A percentile compares a stretch with the other conserved stretches of the same genome.
Conservation (phyloP, 805 yeast genomes). For the Kodamaea jinghongensis region DNA sequence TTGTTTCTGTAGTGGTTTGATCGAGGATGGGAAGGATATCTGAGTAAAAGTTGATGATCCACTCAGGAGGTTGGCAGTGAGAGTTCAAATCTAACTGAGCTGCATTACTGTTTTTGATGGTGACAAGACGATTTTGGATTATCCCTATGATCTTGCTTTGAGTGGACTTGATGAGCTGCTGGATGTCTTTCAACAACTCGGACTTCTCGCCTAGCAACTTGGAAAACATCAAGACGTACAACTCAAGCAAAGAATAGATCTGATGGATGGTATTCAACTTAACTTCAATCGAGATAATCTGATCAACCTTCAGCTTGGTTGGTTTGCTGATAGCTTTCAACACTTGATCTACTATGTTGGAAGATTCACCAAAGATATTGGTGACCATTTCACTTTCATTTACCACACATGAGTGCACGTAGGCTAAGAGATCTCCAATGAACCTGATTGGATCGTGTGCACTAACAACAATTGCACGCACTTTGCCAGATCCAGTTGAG, state of each 20-base stretch:
- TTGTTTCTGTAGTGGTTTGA: constrained; percentile 29
- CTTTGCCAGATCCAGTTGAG: not conserved
- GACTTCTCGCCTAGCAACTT: constrained; percentile 33
- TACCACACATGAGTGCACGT: constrained; percentile 79
- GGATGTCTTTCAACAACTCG: constrained; percentile 23
- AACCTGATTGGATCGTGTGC: constrained; percentile 81
- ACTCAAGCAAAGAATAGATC: constrained; percentile 58
- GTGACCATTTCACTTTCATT: constrained; percentile 79
- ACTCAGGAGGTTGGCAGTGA: constrained; percentile 79
- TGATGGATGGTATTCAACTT: constrained; percentile 54
- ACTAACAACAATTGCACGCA: constrained; percentile 56
- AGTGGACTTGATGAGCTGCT: constrained; percentile 22
- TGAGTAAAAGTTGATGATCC: constrained; percentile 66
- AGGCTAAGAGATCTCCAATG: constrained; percentile 84
- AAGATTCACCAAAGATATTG: constrained; percentile 47
- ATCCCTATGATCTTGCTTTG: constrained; percentile 27
- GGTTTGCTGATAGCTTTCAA: constrained; percentile 58
- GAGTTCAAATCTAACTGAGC: constrained; percentile 42
- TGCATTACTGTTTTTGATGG: constrained; percentile 33
- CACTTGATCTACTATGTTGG: constrained; percentile 29
- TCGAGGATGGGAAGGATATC: constrained; percentile 60
- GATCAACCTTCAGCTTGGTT: constrained; percentile 62
- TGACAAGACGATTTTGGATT: constrained; percentile 28
- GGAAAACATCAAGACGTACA: constrained; percentile 69
- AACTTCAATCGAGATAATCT: constrained; percentile 62